Conservation (phyloP, 2,329 filamentous ascomycete genomes). For the Colletotrichum costaricense region DNA sequence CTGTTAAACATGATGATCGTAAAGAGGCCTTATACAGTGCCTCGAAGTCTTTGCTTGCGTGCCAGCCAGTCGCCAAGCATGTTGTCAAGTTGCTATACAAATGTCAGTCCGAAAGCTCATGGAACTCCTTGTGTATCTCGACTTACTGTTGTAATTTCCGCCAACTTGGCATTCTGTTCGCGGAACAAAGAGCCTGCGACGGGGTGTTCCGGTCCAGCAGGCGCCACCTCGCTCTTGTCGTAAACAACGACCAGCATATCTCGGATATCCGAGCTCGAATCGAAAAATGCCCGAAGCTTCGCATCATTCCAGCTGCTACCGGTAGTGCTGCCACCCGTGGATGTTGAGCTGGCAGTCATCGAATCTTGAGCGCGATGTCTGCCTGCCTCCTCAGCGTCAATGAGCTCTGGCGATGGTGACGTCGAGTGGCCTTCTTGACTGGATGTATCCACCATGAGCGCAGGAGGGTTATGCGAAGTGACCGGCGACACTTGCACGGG, state of each 20-base stretch:
- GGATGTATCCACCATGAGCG: constrained; percentile 76
- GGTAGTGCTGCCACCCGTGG: constrained; percentile 56
- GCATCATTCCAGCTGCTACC: constrained; percentile 84
- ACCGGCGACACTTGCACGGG: constrained; percentile 74
- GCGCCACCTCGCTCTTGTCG: constrained; percentile 86
- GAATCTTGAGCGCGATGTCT: constrained; percentile 57
- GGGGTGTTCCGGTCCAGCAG: constrained; percentile 86
- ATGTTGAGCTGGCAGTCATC: constrained; percentile 62
- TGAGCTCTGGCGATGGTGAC: constrained; percentile 72
- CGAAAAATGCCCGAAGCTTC: constrained; percentile 88
- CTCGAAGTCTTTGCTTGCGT: constrained; percentile 72
- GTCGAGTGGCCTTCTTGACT: constrained; percentile 76
- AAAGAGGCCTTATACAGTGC: constrained; percentile 50
- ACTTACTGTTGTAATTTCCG: constrained; percentile 83
- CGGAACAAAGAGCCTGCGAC: constrained; percentile 83
- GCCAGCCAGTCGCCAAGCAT: constrained; percentile 87
- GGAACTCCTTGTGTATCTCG: not conserved
- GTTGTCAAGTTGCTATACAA: constrained; percentile 78
- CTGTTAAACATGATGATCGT: constrained; percentile 28
- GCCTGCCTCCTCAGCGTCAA: constrained; percentile 56
- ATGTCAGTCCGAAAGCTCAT: constrained; percentile 37
- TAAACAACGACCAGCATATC: constrained; percentile 93
- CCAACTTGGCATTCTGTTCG: constrained; percentile 86
- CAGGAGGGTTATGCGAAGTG: constrained; percentile 66
- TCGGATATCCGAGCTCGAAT: constrained; percentile 87